Base-by-base conservation (phyloP, 2,329 filamentous ascomycete genomes). In the Ophiostoma novo-ulmi region DNA sequence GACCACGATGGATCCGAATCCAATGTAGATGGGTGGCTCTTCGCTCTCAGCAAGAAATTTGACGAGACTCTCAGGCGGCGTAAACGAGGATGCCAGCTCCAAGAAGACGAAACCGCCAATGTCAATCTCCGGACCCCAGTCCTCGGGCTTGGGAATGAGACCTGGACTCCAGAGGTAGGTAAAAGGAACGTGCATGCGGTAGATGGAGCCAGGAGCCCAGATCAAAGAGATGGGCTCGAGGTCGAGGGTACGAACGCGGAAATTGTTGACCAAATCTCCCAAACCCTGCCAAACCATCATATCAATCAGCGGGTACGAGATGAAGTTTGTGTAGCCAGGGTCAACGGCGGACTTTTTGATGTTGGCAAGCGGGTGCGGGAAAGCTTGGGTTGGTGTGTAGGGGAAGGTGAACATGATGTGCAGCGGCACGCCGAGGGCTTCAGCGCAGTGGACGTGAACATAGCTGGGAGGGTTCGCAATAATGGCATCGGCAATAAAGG, bases 241-340 rank as follows among this genome's bases (percentile, higher is more conserved):
- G 1, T 85, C 86, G 0, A 94, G 81, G 0, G 88, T 91, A 70
- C 88, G 87, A 5, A 87, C 83, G 66, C 92, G 85, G 75, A 94
- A 93, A 38, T 87, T 82, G 76, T 94, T 94, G 74, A 94, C 86
- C 38, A 94, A 80, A 77, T 94, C 91, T 2, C 91, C 91, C 0
- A 94, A 82, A 0, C 93, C 94, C 78, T 97, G 93, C 93, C 93
- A 97, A 1, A 93, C 91, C 85, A 94, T 92, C 87, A 92, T 90
- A 77, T 94, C 91, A 1, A 94, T 90, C 48, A 94, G 80, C 0
- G 90, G 88, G 76, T 94, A 95, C 1, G 87, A 90, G 77, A 94
- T 92, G 76, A 92, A 93, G 78, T 94, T 95, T 14, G 89, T 88
- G 76, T 92, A 91, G 26, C 87, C 87, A 1, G 86, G 83, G 75